A percentile compares a stretch with the other conserved stretches of the same genome.
Evolutionary conservation across 2,329 filamentous ascomycete species (phyloP).

Genomic region (Epichloe baconii): DNA sequence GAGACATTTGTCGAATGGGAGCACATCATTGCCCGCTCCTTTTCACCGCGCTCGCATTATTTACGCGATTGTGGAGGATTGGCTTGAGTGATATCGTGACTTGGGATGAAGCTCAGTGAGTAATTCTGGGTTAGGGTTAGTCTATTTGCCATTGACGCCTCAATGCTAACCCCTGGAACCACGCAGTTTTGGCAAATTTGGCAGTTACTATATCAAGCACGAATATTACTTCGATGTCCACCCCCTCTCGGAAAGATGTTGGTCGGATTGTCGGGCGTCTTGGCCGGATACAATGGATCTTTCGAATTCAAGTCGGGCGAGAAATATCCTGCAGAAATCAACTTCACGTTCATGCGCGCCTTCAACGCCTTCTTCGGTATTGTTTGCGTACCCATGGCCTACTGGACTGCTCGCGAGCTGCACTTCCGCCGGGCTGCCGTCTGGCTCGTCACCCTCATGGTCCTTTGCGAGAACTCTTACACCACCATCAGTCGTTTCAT

Average conservation of each 20-base stretch:
- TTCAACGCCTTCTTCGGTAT: constrained; percentile 96
- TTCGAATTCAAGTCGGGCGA: constrained; percentile 99
- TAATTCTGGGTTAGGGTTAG: not conserved
- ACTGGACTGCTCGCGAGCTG: constrained; percentile 86
- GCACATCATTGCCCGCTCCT: constrained; percentile 47
- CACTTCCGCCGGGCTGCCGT: constrained; percentile 76
- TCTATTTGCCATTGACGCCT: not conserved
- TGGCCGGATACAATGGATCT: constrained; percentile 96
- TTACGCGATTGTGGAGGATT: constrained; percentile 58
- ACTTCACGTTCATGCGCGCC: constrained; percentile 96
- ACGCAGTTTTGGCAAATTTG: constrained; percentile 82
- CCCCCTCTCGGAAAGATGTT: constrained; percentile 98
- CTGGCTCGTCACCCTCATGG: constrained; percentile 93
- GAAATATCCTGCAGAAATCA: constrained; percentile 80
- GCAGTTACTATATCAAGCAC: constrained; percentile 96
- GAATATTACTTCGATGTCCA: constrained; percentile 95
- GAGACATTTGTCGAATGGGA: constrained; percentile 52
- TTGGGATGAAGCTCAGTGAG: constrained; percentile 55
- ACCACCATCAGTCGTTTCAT: constrained; percentile 98
- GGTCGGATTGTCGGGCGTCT: constrained; percentile 86
- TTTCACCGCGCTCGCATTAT: constrained; percentile 48
- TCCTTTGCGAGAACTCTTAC: constrained; percentile 98
- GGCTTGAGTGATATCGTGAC: constrained; percentile 54
- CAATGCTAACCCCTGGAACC: constrained; percentile 11
- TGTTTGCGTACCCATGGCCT: constrained; percentile 82